phyloP scores from a whole-genome alignment of 2,329 filamentous ascomycete species.

The Atkinsonella hypoxylon region DNA sequence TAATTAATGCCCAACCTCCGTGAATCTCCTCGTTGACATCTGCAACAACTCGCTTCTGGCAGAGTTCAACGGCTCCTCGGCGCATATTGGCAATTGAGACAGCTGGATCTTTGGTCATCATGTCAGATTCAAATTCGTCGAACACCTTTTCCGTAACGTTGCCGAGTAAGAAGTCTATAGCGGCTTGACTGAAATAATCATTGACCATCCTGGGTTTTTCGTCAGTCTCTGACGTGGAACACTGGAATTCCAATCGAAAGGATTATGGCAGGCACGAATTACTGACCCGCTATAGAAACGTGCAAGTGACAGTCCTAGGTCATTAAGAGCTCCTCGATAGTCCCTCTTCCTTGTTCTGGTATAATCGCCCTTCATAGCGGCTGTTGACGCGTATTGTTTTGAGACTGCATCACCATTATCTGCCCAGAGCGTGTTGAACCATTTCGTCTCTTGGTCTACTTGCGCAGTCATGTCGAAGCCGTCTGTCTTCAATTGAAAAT shows the following conservation, averaged over 20 bases:
- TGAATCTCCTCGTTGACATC: conserved; percentile 77
- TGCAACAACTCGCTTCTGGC: conserved; percentile 73
- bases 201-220: conserved; percentile 71
- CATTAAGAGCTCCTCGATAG: conserved; percentile 81
- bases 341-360: conserved; percentile 84
- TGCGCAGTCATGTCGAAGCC: conserved; percentile 67
- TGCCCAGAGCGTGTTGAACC: conserved; percentile 96
- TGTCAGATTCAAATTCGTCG: conserved; percentile 84
- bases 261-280: background rate
- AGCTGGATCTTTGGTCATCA: conserved; percentile 87
- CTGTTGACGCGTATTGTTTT: conserved; percentile 90
- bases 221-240: conserved; percentile 7
- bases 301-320: conserved; percentile 79
- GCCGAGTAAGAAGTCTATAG: conserved; percentile 87
- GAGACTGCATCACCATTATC: conserved; percentile 96
- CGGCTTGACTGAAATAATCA: conserved; percentile 91
- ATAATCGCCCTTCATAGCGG: conserved; percentile 92
- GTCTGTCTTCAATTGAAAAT: conserved; percentile 63
- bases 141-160: conserved; percentile 79
- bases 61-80: conserved; percentile 81
- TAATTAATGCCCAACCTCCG: conserved; percentile 79
- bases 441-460: conserved; percentile 65
- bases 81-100: conserved; percentile 76
- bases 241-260: background rate
- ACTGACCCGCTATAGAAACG: conserved; percentile 56